Conservation (phyloP, 2,329 filamentous ascomycete genomes). For the Colletotrichum sp. region DNA sequence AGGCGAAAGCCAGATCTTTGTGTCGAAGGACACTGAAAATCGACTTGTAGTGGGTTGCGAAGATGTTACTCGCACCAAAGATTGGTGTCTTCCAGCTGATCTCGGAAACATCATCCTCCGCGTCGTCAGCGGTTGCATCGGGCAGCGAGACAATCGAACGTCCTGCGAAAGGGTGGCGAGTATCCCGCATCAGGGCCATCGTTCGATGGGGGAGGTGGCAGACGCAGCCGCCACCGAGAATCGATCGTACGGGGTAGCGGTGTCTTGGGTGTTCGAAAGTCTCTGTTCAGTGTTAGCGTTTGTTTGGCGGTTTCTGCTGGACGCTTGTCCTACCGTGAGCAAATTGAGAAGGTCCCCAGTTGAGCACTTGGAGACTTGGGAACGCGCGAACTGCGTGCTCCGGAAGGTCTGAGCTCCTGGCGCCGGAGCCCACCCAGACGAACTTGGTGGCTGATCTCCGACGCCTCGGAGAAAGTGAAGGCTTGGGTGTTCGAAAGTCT, state of each 20-base stretch:
- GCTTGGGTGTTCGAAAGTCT: not conserved
- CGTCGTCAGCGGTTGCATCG: not conserved
- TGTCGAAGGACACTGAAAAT: not conserved
- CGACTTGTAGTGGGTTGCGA: not conserved
- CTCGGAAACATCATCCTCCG: not conserved
- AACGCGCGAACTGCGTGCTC: not conserved
- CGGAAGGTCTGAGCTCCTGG: not conserved
- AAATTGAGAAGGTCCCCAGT: not conserved
- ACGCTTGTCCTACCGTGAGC: not conserved
- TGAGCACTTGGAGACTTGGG: not conserved
- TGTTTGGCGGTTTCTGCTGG: not conserved
- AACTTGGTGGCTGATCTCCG: not conserved
- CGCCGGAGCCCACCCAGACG: not conserved
- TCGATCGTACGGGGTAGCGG: not conserved
- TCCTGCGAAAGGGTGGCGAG: not conserved
- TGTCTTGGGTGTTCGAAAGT: not conserved
- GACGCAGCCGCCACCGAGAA: not conserved
- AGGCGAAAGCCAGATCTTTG: not conserved
- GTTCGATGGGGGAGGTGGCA: not conserved
- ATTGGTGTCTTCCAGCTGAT: not conserved
- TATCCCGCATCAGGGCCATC: not conserved
- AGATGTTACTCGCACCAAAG: accelerated
- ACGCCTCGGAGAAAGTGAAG: not conserved
- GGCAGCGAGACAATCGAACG: not conserved
- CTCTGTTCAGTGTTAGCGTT: not conserved